Base-by-base conservation (phyloP, 495 filamentous ascomycete genomes). In the Talaromyces trachyspermus region DNA sequence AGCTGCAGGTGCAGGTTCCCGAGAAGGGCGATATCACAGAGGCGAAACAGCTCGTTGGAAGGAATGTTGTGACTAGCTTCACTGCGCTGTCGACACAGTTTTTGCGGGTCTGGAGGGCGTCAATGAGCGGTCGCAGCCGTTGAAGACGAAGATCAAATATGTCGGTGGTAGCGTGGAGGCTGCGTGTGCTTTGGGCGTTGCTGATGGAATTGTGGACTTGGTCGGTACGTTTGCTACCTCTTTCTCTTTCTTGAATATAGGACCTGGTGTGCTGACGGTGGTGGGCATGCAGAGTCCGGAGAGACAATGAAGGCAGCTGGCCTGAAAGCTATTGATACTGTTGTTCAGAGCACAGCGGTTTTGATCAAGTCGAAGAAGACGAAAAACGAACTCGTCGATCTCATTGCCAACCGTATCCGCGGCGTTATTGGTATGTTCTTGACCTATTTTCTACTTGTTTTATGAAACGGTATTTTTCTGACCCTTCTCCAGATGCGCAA, bases 231-330 rank as follows among this genome's bases (percentile, higher is more conserved):
- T 11, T 38, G 25, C 5, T 24, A 44, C 25, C 56, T 59, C 23
- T 17, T 24, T 49, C n/a, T 14, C 32, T 38, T 17, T 11, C 5
- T 19, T 6, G 9, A 12, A 30, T 14, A 12, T 22, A 3, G 6
- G n/a, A n/a, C n/a, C n/a, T n/a, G n/a, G n/a, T 7, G 27, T 7
- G 38, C 38, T 46, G 8, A 25, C 12, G 19, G 22, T 37, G 19
- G 19, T 15, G 5, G n/a, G 14, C 3, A 4, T 24, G 4, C 49
- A 95, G 92, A 98, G 78, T 98, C 92, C 29, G 92, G 92, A 40
- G 90, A 96, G 60, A 98, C 92, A 9, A 98, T 98, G 92, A 88
- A 84, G 57, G 92, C 89, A 2, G 91, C 91, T 26, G 94, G 94
- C n/a, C 75, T 98, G 35, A 94, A 92, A 64, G 80, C 94, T 50